A percentile compares a stretch with the other conserved stretches of the same genome.
Conservation (phyloP, 495 filamentous ascomycete species). For the Viridothelium virens region DNA sequence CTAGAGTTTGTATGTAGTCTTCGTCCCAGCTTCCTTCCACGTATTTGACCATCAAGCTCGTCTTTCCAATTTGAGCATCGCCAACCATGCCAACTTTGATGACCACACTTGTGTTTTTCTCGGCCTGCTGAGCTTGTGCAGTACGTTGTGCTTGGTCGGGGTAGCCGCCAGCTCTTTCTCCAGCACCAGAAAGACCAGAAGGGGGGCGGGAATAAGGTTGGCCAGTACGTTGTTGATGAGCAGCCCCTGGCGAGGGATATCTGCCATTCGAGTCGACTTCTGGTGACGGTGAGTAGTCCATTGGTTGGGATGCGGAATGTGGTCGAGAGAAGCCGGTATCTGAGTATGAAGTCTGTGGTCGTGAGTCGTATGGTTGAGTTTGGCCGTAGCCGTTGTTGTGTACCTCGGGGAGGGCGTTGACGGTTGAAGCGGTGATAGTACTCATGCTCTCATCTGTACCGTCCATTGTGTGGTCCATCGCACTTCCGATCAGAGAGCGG, state of each 20-base stretch:
- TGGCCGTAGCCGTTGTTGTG: conserved; percentile 22
- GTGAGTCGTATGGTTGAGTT: conserved; percentile 22
- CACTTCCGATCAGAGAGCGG: conserved; percentile 11
- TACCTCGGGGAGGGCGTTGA: conserved; percentile 26
- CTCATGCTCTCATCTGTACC: conserved; percentile 25
- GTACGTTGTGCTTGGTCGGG: conserved; percentile 29
- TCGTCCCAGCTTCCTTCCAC: conserved; percentile 99
- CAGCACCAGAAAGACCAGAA: conserved; percentile 16
- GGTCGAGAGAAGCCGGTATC: conserved; percentile 36
- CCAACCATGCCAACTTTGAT: conserved; percentile 99
- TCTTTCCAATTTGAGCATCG: conserved; percentile 98
- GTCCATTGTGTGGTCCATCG: conserved; percentile 22
- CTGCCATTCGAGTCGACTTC: conserved; percentile 16
- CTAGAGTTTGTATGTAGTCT: conserved; percentile 97
- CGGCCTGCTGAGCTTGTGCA: conserved; percentile 35
- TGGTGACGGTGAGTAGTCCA: conserved; percentile 18
- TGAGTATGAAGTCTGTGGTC: conserved; percentile 39
- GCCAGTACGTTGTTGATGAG: conserved; percentile 25
- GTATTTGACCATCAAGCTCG: conserved; percentile 98
- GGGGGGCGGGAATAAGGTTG: conserved; percentile 24
- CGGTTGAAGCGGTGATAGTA: conserved; percentile 35
- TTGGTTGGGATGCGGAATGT: conserved; percentile 24
- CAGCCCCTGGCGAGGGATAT: conserved; percentile 21
- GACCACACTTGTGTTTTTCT: conserved; percentile 76
- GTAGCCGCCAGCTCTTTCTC: conserved; percentile 24